These are phyloP conservation scores for Saccharomycopsis schoenii DNA, from an alignment of 805 yeast species.

Conservation along the genomic window DNA sequence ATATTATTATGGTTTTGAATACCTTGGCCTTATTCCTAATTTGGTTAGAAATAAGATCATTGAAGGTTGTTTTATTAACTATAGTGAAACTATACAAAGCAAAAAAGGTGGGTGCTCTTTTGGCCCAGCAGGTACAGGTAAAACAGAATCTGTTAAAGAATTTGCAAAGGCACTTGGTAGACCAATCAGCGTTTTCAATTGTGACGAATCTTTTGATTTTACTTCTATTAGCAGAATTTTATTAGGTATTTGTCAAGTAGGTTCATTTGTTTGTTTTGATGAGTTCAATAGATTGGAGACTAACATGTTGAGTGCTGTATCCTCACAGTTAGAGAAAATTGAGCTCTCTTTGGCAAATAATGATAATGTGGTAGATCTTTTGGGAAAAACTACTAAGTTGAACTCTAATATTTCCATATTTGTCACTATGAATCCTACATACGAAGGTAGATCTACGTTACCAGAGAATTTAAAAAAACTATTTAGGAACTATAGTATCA, in stretches of 20 bases:
- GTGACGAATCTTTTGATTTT: constrained; percentile 83
- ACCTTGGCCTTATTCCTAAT: constrained; percentile 62
- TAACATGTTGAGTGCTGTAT: constrained; percentile 69
- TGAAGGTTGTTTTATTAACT: constrained; percentile 50
- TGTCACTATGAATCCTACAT: constrained; percentile 85
- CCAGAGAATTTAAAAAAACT: constrained; percentile 81
- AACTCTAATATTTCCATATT: constrained; percentile 57
- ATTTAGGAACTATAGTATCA: constrained; percentile 69
- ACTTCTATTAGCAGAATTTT: constrained; percentile 70
- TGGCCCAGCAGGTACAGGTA: constrained; percentile 98
- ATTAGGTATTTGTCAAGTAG: constrained; percentile 69
- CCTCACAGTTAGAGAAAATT: constrained; percentile 67
- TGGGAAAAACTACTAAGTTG: constrained; percentile 33
- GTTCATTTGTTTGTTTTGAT: constrained; percentile 95
- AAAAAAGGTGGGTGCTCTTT: constrained; percentile 81
- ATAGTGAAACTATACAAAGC: constrained; percentile 67
- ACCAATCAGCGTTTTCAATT: constrained; percentile 77
- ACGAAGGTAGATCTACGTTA: constrained; percentile 69
- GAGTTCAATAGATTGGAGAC: constrained; percentile 79
- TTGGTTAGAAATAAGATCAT: constrained; percentile 71
- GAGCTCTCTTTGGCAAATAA: constrained; percentile 39
- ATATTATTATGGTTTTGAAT: constrained; percentile 70
- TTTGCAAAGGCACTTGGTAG: constrained; percentile 71
- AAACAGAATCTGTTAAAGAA: constrained; percentile 84
- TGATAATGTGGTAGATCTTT: constrained; percentile 27